These are phyloP conservation scores for Alternaria dauci DNA, from an alignment of 2,329 filamentous ascomycete genomes.

Conservation along the genomic window DNA sequence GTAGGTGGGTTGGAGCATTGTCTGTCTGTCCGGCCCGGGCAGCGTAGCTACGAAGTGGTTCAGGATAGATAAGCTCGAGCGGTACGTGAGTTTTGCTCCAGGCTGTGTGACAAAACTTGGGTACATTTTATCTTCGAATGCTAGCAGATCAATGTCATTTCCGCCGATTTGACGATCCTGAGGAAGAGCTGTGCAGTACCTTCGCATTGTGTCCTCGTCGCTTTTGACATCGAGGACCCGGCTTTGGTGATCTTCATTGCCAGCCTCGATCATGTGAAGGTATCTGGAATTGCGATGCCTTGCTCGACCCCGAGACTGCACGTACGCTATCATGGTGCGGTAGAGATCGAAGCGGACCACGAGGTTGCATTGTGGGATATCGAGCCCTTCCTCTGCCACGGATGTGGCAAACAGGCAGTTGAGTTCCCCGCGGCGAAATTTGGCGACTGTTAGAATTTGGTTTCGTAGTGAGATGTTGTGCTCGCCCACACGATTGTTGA, in stretches of 20 bases:
- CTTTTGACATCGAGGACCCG: constrained; percentile 67
- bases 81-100: constrained; percentile 80
- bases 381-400: constrained; percentile 71
- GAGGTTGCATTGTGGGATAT: constrained; percentile 73
- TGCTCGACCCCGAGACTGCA: constrained; percentile 90
- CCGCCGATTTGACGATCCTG: constrained; percentile 74
- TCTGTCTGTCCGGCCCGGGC: constrained; percentile 60
- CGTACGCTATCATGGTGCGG: constrained; percentile 89
- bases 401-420: constrained; percentile 72
- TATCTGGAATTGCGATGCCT: constrained; percentile 80
- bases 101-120: constrained; percentile 69
- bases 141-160: constrained; percentile 64
- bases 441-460: constrained; percentile 76
- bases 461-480: constrained; percentile 73
- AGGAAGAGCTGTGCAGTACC: constrained; percentile 78
- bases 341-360: constrained; percentile 84
- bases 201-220: constrained; percentile 69
- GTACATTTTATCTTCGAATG: constrained; percentile 58
- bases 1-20: constrained; percentile 64
- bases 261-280: constrained; percentile 80
- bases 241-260: constrained; percentile 68
- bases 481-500: constrained; percentile 62
- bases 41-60: constrained; percentile 77
- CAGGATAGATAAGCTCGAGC: constrained; percentile 75
- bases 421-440: constrained; percentile 66